Base-by-base conservation (phyloP, 2,329 filamentous ascomycete genomes). In the Trichophyton equinum region DNA sequence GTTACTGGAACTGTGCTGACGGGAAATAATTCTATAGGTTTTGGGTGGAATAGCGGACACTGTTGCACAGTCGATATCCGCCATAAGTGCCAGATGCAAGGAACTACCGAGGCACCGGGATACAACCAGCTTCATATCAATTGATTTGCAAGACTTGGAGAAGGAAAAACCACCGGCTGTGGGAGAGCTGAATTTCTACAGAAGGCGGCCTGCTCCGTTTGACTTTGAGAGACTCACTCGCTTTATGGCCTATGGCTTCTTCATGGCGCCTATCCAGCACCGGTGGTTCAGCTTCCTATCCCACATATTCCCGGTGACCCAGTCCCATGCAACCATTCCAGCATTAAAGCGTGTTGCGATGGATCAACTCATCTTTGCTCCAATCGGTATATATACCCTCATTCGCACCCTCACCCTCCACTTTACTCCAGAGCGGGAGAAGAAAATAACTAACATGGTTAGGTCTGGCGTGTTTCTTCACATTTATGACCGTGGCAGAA, bases 191-290 rank as follows among this genome's bases (percentile, higher is more conserved):
- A 84, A 91, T 59, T 82, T 85, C 61, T 75, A 75, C 18, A 83
- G 81, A 67, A 70, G 73, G 9, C 80, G 87, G 0, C 88, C 91
- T 30, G 88, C 90, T 2, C 85, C 90, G 0, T 97, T 99, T 70
- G 92, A 99, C 75, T 97, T 97, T 69, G 94, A 97, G 77, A 85
- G 94, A 57, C 79, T 96, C 64, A 92, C 89, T 1, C 82, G 94
- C 56, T 99, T 97, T 78, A 96, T 97, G 90, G 87, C 89, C 4
- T 99, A 97, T 73, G 91, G 91, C 71, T 96, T 97, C 77, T 83
- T 88, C 71, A 96, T 97, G 90, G 91, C 94, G 3, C 94, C 94
- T 0, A 69, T 96, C 36, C 92, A 97, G 74, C 96, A 95, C 77
- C 87, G 89, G 72, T 99, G 94, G 94, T 97, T 97, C 76, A 83